These are phyloP conservation scores for Citrus sinensis DNA, from an alignment of 345 rosid species.

Conservation along the genomic window DVS_A1.0 CM039169.1:22038001-22038500, in stretches of 20 bases:
- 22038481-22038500: no score
- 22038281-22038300: not conserved
- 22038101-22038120: not conserved
- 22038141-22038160: not conserved
- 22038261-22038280: not conserved
- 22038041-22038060: not conserved
- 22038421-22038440: no score
- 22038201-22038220: not conserved
- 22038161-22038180: not conserved
- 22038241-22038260: not conserved
- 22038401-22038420: no score
- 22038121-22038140: not conserved
- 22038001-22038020: not conserved
- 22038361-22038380: no score
- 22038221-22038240: not conserved
- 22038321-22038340: not conserved
- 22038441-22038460: no score
- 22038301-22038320: not conserved
- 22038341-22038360: no score
- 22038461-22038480: no score
- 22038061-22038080: not conserved
- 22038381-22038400: no score
- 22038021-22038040: not conserved
- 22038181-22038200: not conserved
- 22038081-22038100: not conserved